These are phyloP conservation scores for Nigrospora oryzae DNA, from an alignment of 2,329 filamentous ascomycete species.

Conservation along the genomic window DNA sequence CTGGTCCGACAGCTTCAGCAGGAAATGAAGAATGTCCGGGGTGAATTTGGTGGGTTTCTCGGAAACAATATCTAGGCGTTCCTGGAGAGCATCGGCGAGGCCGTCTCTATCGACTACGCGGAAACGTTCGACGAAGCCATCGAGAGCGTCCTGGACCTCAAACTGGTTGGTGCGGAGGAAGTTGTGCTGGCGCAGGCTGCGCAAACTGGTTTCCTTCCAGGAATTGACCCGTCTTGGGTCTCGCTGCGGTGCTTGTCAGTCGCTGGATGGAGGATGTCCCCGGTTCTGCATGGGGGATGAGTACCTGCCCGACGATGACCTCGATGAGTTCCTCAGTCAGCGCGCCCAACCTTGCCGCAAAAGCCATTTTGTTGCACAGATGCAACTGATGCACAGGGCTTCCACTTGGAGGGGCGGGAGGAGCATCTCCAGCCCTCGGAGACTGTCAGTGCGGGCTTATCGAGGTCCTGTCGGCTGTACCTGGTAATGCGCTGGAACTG, in stretches of 20 bases:
- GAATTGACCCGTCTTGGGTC: constrained; percentile 28
- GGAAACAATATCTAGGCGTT: constrained; percentile 51
- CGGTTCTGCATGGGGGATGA: background rate
- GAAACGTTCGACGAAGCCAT: constrained; percentile 80
- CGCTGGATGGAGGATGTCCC: background rate
- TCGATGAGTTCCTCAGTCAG: constrained; percentile 66
- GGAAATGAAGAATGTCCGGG: constrained; percentile 70
- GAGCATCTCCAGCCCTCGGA: no score
- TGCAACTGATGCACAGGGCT: background rate
- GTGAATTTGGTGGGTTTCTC: constrained; percentile 51
- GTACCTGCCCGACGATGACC: constrained; percentile 36
- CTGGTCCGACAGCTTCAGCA: constrained; percentile 74
- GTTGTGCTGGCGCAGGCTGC: constrained; percentile 42
- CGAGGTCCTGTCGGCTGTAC: no score
- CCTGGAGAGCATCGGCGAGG: constrained; percentile 60
- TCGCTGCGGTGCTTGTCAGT: constrained; percentile 18
- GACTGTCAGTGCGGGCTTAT: no score
- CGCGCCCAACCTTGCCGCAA: constrained; percentile 53
- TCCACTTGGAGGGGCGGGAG: no score
- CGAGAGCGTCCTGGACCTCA: constrained; percentile 54
- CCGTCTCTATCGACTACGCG: constrained; percentile 70
- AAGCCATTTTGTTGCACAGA: constrained; percentile 48
- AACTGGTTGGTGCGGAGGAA: constrained; percentile 68
- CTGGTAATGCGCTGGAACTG: no score
- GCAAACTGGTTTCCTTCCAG: constrained; percentile 40